These are phyloP conservation scores for Kwoniella heveanensis DNA, from an alignment of 768 basidiomycete species.

Conservation along the genomic window DNA sequence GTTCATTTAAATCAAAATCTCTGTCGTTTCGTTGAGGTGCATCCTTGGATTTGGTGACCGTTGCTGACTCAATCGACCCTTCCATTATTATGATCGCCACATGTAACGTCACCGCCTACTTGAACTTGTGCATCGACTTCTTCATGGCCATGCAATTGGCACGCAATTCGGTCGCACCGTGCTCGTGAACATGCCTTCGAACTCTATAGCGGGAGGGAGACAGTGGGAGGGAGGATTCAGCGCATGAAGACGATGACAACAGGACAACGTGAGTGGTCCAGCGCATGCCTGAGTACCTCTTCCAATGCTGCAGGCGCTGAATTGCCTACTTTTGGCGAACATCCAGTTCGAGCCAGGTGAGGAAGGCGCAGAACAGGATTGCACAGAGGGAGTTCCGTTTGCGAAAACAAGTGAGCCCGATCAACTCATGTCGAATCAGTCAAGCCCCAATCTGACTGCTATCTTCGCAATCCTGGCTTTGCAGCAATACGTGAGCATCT, in stretches of 20 bases:
- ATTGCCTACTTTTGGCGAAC: background rate
- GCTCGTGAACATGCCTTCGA: background rate
- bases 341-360: constrained; percentile 30
- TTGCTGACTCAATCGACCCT: too few species aligned
- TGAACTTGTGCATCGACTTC: too few species aligned
- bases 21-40: too few species aligned
- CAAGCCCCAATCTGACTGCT: background rate
- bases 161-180: too few species aligned
- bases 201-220: background rate
- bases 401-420: constrained; percentile 84
- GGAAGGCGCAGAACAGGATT: constrained; percentile 59
- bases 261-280: constrained; percentile 15
- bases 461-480: background rate
- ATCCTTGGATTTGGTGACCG: too few species aligned
- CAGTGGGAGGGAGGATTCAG: background rate
- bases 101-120: too few species aligned
- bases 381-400: constrained; percentile 91
- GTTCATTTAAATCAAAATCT: too few species aligned
- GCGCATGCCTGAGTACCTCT: background rate
- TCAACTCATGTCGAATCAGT: background rate
- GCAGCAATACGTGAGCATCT: constrained; percentile 22
- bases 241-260: constrained; percentile 7
- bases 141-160: too few species aligned
- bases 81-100: too few species aligned
- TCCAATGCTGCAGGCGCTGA: background rate